Conservation (phyloP, 345 rosid genomes). For the Citrus inodora region DNA sequence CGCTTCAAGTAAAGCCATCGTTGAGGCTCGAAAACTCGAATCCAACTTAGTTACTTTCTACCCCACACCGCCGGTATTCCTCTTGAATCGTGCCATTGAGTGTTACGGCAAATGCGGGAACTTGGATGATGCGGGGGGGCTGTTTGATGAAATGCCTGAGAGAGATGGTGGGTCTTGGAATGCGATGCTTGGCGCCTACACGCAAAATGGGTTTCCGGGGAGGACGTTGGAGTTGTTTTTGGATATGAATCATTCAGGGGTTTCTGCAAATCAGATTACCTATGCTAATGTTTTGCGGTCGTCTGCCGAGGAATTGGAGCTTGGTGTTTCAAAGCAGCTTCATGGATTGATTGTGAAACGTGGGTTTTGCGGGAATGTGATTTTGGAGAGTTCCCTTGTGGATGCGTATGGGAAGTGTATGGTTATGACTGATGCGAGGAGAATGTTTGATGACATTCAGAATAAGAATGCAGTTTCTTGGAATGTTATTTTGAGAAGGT, state of each 20-base stretch:
- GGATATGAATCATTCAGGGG: conserved; percentile 50
- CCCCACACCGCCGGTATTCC: conserved; percentile 49
- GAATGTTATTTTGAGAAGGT: conserved; percentile 83
- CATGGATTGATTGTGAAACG: conserved; percentile 58
- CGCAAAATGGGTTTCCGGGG: conserved; percentile 27
- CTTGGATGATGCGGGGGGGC: conserved; percentile 50
- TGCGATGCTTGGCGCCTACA: conserved; percentile 60
- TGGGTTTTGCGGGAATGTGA: conserved; percentile 56
- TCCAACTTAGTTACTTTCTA: conserved; percentile 56
- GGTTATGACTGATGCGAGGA: conserved; percentile 61
- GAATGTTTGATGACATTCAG: conserved; percentile 66
- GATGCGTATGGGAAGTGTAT: conserved; percentile 77
- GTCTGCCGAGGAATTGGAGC: conserved; percentile 42
- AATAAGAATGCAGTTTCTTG: conserved; percentile 69
- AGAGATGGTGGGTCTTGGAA: conserved; percentile 97
- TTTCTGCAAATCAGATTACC: conserved; percentile 53
- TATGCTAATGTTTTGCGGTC: conserved; percentile 54
- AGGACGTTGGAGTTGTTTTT: conserved; percentile 45
- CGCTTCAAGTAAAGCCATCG: conserved; percentile 36
- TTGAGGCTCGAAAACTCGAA: conserved; percentile 73
- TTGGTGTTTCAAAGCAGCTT: conserved; percentile 47
- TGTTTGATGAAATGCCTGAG: conserved; percentile 86
- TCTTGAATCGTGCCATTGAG: conserved; percentile 73
- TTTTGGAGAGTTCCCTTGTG: conserved; percentile 72
- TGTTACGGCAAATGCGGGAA: conserved; percentile 55